These are phyloP conservation scores for Colletotrichum eremochloae DNA, from an alignment of 2,329 filamentous ascomycete species.

Conservation along the genomic window DNA sequence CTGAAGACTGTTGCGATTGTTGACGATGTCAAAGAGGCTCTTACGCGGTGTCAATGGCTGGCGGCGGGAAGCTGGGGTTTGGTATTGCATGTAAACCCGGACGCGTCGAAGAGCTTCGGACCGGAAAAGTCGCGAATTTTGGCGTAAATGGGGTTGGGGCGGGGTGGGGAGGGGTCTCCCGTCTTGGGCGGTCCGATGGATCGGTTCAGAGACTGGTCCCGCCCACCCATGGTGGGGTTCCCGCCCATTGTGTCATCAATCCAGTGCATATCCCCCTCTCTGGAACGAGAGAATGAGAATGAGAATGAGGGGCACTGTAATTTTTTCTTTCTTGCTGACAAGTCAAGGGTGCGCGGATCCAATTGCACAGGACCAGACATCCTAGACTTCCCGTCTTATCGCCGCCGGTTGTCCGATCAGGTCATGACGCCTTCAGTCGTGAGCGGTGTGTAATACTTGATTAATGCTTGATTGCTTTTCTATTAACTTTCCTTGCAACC, in stretches of 20 bases:
- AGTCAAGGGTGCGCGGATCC: conserved; percentile 6
- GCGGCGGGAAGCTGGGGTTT: conserved; percentile 31
- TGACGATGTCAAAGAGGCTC: neutral
- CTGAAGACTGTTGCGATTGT: neutral
- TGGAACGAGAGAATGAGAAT: neutral
- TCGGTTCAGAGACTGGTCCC: conserved; percentile 20
- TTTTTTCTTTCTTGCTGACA: neutral
- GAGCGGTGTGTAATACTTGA: conserved; percentile 25
- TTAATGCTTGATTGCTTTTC: conserved; percentile 9
- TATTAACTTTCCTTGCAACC: neutral
- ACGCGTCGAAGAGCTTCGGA: conserved; percentile 30
- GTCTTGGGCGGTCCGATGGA: conserved; percentile 20
- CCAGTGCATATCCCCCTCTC: neutral
- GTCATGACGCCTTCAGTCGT: conserved; percentile 39
- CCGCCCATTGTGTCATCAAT: neutral
- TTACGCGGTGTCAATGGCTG: conserved; percentile 27
- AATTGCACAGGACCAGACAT: neutral
- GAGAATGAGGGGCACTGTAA: conserved; percentile 25
- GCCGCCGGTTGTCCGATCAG: conserved; percentile 1
- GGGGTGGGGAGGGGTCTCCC: conserved; percentile 8
- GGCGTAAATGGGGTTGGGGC: conserved; percentile 49
- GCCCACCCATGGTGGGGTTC: conserved; percentile 33
- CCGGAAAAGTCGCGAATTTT: conserved; percentile 49
- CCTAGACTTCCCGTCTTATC: conserved; percentile 18
- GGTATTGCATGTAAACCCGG: conserved; percentile 28